A percentile compares a stretch with the other conserved stretches of the same genome.
Evolutionary conservation across 805 yeast species (phyloP).

Genomic region (Candida hungchunana): DNA sequence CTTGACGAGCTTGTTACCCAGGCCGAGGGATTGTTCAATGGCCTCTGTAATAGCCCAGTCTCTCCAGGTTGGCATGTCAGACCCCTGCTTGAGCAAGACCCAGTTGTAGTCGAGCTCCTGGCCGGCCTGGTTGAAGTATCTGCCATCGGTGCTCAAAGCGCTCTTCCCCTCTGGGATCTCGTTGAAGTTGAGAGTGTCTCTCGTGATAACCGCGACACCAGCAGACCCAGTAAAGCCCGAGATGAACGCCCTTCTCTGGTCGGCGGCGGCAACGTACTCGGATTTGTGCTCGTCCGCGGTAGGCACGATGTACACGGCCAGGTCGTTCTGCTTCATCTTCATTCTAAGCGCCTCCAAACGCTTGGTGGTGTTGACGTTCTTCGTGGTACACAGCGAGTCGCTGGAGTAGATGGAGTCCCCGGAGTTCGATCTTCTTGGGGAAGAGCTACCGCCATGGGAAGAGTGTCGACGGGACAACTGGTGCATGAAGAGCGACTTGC

Average conservation of each 20-base stretch:
- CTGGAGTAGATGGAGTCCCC: conserved; percentile 35
- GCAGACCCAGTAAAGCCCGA: conserved; percentile 93
- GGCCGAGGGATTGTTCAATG: conserved; percentile 37
- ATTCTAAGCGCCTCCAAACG: conserved; percentile 59
- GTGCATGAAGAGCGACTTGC: conserved; percentile 51
- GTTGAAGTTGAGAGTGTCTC: conserved; percentile 37
- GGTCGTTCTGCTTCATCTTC: conserved; percentile 55
- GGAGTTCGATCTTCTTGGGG: conserved; percentile 26
- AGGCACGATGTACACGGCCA: conserved; percentile 75
- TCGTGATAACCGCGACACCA: conserved; percentile 82
- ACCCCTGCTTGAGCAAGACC: conserved; percentile 77
- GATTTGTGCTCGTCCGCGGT: conserved; percentile 93
- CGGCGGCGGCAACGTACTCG: conserved; percentile 80
- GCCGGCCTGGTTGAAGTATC: conserved; percentile 89
- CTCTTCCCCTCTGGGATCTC: conserved; percentile 57
- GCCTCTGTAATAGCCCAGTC: conserved; percentile 67
- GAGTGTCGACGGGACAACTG: conserved; percentile 32
- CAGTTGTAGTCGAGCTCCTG: conserved; percentile 78
- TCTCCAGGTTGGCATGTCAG: conserved; percentile 71
- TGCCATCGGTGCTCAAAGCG: conserved; percentile 86
- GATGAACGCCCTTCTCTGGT: conserved; percentile 77
- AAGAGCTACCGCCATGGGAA: conserved; percentile 14
- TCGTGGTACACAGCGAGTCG: conserved; percentile 34
- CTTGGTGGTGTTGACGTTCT: conserved; percentile 50
- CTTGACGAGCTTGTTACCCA: conserved; percentile 37